Percentiles rank a stretch among this genome's conserved stretches.
Evolutionary conservation across 306 rosid genomes (phyloP).

Genomic region (Gastrolobium villosum): DNA sequence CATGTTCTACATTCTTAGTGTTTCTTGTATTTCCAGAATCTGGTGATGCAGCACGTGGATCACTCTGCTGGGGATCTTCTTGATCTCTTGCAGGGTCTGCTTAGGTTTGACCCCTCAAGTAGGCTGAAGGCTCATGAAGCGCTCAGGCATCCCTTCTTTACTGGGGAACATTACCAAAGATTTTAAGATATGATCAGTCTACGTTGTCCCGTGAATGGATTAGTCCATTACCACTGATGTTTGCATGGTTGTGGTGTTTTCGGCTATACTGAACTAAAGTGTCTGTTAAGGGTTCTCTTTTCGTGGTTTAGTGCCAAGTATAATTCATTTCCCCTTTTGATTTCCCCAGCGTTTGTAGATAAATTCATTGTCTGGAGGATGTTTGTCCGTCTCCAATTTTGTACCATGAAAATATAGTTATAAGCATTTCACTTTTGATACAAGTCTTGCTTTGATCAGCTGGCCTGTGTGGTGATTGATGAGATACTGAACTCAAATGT

Average conservation of each 20-base stretch:
- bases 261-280: conserved; percentile 9
- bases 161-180: conserved; percentile 60
- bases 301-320: conserved; percentile 19
- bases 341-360: conserved; percentile 46
- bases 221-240: not conserved
- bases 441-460: too few species aligned
- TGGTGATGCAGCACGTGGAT: conserved; percentile 86
- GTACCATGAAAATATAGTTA: conserved; percentile 43
- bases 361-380: conserved; percentile 49
- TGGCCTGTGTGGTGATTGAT: too few species aligned
- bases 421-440: conserved; percentile 24
- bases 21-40: conserved; percentile 59
- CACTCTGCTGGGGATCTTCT: conserved; percentile 89
- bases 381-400: conserved; percentile 53
- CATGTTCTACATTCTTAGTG: not conserved
- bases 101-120: conserved; percentile 65
- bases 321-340: not conserved
- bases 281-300: conserved; percentile 29
- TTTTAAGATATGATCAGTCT: conserved; percentile 37
- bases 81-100: conserved; percentile 84
- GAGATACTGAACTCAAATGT: too few species aligned
- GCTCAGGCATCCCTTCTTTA: conserved; percentile 76
- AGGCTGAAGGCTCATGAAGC: conserved; percentile 74
- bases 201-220: conserved; percentile 22
- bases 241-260: conserved; percentile 31